These are phyloP conservation scores for Beta vulgaris DNA, from an alignment of 148 eudicot genomes.

Conservation along the genomic window DNA sequence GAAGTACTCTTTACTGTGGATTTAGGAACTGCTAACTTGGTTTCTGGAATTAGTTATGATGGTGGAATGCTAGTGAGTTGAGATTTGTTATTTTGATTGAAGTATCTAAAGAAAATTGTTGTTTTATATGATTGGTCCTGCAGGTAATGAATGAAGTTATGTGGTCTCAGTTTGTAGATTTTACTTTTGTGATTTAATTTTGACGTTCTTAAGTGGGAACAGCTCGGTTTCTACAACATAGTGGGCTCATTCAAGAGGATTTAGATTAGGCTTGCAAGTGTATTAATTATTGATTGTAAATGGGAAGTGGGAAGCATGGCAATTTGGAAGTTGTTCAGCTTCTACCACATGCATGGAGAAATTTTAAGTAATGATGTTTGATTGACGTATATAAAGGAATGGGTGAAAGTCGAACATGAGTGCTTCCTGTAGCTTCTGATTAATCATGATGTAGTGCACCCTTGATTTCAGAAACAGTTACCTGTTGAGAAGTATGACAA, in stretches of 20 bases:
- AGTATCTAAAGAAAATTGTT: neutral
- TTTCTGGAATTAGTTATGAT: neutral
- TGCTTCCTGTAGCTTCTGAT: neutral
- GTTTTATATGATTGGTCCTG: neutral
- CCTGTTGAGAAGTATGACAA: neutral
- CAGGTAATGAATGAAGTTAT: neutral
- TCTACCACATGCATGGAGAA: too few species aligned
- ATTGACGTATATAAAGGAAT: neutral
- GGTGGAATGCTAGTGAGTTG: neutral
- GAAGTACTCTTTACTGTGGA: neutral
- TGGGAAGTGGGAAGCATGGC: neutral
- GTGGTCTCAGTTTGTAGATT: neutral
- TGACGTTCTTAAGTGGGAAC: too few species aligned
- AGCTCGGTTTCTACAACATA: too few species aligned
- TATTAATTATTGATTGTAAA: too few species aligned
- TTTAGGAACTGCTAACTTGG: neutral
- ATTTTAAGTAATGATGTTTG: neutral
- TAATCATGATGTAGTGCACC: neutral
- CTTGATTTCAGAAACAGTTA: neutral
- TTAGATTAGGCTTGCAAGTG: neutral
- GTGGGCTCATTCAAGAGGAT: neutral
- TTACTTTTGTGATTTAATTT: neutral
- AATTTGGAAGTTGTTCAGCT: neutral
- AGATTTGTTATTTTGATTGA: neutral
- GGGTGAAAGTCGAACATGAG: neutral